phyloP scores from a whole-genome alignment of 202 grass and related monocot genomes.

The Eragrostis tef region DNA sequence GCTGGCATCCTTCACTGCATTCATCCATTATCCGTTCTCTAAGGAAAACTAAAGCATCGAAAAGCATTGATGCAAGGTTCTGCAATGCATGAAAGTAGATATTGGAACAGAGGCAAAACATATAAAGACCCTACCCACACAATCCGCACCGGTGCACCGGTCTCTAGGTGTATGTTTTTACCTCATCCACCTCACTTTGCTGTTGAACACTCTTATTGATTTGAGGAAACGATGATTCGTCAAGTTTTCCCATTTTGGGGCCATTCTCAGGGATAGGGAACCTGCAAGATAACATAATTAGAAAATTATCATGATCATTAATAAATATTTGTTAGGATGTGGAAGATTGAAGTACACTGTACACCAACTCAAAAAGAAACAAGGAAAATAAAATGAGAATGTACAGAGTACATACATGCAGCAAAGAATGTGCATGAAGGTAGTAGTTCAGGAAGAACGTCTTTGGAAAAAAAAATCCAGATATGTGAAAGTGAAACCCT shows the following conservation, averaged over 20 bases:
- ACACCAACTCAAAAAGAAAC: background rate
- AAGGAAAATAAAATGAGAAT: background rate
- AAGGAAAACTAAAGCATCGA: constrained; percentile 28
- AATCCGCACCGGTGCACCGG: background rate
- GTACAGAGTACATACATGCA: background rate
- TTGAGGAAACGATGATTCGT: constrained; percentile 42
- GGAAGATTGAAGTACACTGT: background rate
- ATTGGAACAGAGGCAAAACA: constrained; percentile 9
- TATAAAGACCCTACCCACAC: background rate
- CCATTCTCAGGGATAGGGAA: constrained; percentile 59
- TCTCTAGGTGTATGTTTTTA: background rate
- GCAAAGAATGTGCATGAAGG: background rate
- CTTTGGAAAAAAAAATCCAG: background rate
- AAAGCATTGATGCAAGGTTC: constrained; percentile 30
- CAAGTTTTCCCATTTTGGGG: constrained; percentile 63
- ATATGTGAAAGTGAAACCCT: constrained; percentile 7
- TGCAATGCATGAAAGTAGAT: constrained; percentile 38
- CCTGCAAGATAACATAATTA: constrained; percentile 51
- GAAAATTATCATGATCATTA: background rate
- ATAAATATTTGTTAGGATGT: constrained; percentile 1
- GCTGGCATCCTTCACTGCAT: background rate
- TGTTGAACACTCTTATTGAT: constrained; percentile 46
- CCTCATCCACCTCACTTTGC: constrained; percentile 61
- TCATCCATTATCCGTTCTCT: constrained; percentile 37
- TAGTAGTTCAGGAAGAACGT: background rate